Conservation (phyloP, 345 rosid genomes). For the Ricinus communis region DNA sequence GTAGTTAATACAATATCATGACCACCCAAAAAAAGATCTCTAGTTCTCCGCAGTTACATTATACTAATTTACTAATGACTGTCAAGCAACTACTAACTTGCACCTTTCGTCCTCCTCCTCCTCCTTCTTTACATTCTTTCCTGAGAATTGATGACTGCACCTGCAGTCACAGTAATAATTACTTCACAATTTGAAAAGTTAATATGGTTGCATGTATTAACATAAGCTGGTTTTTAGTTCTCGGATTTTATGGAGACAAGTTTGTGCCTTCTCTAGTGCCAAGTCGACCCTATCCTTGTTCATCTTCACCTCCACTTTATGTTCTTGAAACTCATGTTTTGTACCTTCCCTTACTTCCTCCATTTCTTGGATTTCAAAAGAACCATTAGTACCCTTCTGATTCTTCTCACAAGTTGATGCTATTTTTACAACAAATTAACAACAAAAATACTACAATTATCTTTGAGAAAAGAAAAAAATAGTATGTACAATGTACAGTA, state of each 20-base stretch:
- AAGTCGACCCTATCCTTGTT: constrained; percentile 25
- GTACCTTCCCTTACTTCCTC: not conserved
- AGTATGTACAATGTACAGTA: not conserved
- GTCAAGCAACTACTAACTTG: no score
- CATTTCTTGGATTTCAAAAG: not conserved
- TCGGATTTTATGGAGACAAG: constrained; percentile 28
- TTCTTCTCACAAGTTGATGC: constrained; percentile 25
- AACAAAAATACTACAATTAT: no score
- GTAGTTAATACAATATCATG: no score
- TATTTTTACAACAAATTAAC: not conserved
- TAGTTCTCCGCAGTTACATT: no score
- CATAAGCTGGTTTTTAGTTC: constrained; percentile 21
- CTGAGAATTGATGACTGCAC: no score
- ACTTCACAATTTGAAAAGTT: no score
- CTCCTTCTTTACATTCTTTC: no score
- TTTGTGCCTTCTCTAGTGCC: constrained; percentile 25
- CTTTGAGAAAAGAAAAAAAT: no score
- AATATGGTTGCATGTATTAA: not conserved
- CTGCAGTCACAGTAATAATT: no score
- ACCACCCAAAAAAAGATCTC: no score
- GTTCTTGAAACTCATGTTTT: not conserved
- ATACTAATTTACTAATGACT: no score
- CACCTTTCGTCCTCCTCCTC: no score
- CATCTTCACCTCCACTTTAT: not conserved
- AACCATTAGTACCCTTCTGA: constrained; percentile 8